Evolutionary conservation across 345 rosid species (phyloP), one percentile per base, ranked within the genome.

Genomic region (Ailanthus altissimus): DNA sequence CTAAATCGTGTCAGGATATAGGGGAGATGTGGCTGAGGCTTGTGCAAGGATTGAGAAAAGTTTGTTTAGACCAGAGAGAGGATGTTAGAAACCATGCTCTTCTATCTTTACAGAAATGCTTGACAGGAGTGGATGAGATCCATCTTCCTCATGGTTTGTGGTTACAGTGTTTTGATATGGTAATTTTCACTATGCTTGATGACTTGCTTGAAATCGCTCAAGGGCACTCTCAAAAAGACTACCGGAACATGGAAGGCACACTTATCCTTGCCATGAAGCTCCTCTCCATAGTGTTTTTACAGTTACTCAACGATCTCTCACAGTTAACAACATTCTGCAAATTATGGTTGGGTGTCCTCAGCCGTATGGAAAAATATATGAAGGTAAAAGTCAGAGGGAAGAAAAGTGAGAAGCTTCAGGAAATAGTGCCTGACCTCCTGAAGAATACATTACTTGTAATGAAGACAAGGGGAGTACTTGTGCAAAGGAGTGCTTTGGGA

Each of bases 21-120:
- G 97, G 97, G 46, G 98, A 96, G 74, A 92, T 94, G 95, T 96
- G 99, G 99, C 83, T 96, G 81, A 90, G 97, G 82, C 94, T 96
- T 69, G 97, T 90, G 75, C 99, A 96, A 81, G 98, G 91, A 72
- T 71, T 96, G 78, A 84, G 98, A 86, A 96, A 96, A 92, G 98
- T 96, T 75, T 96, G 99, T 84, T 88, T 96, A 88, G 99, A 93
- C 86, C 99, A 93, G 86, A 90, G 98, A 81, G 98, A 96, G 81
- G 99, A 96, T 62, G 94, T 96, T 45, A 84, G 99, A 83, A 93
- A 92, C 84, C 95, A 91, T 81, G 97, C 99, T 42, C 89, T 96
- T 79, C 82, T 86, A 74, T 91, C 97, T 36, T 81, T 96, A 79
- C 97, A 90, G 75, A 92, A 90, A 85, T 96, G 99, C 84, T 86